Evolutionary conservation across 1,284 basidiomycete genomes (phyloP), one percentile per base, ranked within the genome.

Genomic region (Butyriboletus appendiculatus): DNA sequence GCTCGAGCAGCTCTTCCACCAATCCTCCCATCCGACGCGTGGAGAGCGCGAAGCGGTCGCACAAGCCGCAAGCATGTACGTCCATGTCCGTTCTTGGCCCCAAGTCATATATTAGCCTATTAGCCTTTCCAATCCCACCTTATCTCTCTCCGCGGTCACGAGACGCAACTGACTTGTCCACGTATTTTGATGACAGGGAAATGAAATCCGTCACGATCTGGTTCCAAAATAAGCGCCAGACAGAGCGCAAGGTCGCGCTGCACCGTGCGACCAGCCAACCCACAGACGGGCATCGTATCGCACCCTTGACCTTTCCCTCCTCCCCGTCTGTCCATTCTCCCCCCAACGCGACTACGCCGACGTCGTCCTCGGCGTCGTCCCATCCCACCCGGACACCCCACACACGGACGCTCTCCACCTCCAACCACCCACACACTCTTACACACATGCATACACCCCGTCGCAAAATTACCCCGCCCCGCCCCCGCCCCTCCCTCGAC

Each of bases 181-280:
- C 16, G 15, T 8, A 35, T 44, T 6, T 45, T 15, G 22, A 33
- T 48, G 8, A 12, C 40, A 90, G 88, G 78, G 87, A 90, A 70
- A 77, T 81, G 34, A 88, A 88, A 61, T 86, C 86, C 1, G 87
- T 90, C 22, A 90, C 86, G 4, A 86, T 90, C 47, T 90, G 88
- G 88, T 89, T 90, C 73, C 88, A 90, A 68, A 90, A 90, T 69
- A 89, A 88, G 70, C 84, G 88, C 11, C 88, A 90, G 67, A 86
- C 81, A 39, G 86, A 88, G 62, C 84, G 87, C 56, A 82, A 82
- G 62, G 76, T 79, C 40, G 77, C 81, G n/a, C 72, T 82, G 55
- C 73, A 77, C 61, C 75, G 73, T 53, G 66, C 73, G 32, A 70
- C 69, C 5, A 70, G 63, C 53, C 65, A 59, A 28, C 45, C 54